Conservation (phyloP, 192 early-diverging fungal genomes). For the Phlyctochytrium planicorne region DNA sequence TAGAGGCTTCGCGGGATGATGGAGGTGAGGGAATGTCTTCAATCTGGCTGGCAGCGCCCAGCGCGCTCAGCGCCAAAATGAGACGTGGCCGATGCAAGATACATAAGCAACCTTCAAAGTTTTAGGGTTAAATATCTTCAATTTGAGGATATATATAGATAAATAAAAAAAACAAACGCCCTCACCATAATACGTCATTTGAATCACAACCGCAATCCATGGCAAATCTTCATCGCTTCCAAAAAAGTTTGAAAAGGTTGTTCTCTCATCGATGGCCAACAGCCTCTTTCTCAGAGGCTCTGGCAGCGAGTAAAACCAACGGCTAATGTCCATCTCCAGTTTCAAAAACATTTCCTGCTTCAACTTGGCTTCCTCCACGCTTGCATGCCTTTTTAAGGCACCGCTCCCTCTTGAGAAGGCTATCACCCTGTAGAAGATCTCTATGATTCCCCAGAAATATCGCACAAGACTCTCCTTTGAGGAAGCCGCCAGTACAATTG, state of each 20-base stretch:
- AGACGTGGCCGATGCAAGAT: not conserved
- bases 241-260: not conserved
- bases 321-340: not conserved
- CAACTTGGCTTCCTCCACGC: not conserved
- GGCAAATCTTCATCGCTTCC: not conserved
- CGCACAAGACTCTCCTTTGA: not conserved
- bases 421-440: not conserved
- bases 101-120: not conserved
- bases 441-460: slow-evolving; percentile 4
- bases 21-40: not conserved
- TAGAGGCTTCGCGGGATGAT: not conserved
- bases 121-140: too few species aligned
- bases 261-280: not conserved
- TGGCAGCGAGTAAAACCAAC: slow-evolving; percentile 5
- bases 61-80: not conserved
- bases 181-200: slow-evolving; percentile 1
- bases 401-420: not conserved
- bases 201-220: slow-evolving; percentile 1
- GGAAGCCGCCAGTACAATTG: not conserved
- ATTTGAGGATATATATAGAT: too few species aligned
- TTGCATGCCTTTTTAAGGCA: not conserved
- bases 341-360: not conserved
- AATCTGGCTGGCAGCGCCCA: not conserved
- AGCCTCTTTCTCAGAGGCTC: not conserved
- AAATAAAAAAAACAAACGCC: too few species aligned